Evolutionary conservation across 2,329 filamentous ascomycete species (phyloP), one percentile per base, ranked within the genome.

Genomic region (Calonectria henricotiae): DNA sequence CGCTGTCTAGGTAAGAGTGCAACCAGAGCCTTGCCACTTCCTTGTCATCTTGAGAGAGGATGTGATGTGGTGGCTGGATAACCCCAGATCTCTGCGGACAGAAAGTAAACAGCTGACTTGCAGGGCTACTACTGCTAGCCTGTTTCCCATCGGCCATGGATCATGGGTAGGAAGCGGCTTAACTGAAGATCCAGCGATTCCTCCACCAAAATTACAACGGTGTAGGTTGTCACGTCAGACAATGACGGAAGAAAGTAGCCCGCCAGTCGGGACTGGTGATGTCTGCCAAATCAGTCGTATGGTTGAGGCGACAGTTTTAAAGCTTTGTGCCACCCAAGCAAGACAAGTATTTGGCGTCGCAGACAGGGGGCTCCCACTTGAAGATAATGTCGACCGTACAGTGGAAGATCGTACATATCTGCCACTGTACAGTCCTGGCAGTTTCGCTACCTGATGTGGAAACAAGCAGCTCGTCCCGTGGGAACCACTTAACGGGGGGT

Each of bases 211-310:
- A 60, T 27, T 43, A 60, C 55, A 43, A 60, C 55, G 20, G 25
- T 60, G 55, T 60, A 41, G 55, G 55, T 43, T 60, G 49, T 37
- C 55, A 43, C 41, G 55, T 60, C 55, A 43, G 55, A 60, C 37
- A 60, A 60, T 60, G 55, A 60, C 55, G 55, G 55, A 60, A 30
- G 35, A 37, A 30, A n/a, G 37, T 43, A 41, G 37, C 23, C 37
- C 55, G 20, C 25, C 32, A 30, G 37, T 30, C 30, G 7, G 39
- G 35, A 43, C 30, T 60, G 55, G 39, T n/a, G 37, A 60, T 43
- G 49, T 37, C 30, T 30, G 9, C 15, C 32, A 11, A 13, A 41
- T 41, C 20, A 12, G 41, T 17, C 27, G 15, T n/a, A 60, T 27
- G 37, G 20, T n/a, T 11, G 37, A 43, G 55, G 47, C 12, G 62